These are phyloP conservation scores for Ceratocystis variospora DNA, from an alignment of 2,329 filamentous ascomycete species.

Conservation along the genomic window DNA sequence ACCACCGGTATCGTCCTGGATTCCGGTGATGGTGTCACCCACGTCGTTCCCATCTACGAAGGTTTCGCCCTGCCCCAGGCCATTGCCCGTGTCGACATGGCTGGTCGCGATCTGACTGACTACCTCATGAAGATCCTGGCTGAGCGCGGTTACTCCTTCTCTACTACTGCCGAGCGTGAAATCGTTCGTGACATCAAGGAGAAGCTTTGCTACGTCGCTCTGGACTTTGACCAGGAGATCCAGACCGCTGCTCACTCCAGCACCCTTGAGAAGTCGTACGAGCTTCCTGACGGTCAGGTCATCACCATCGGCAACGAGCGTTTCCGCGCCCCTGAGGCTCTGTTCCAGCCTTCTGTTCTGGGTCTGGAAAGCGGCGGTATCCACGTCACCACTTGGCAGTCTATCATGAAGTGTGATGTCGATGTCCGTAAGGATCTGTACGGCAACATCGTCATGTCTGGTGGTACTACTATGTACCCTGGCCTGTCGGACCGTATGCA, in stretches of 20 bases:
- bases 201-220: constrained; percentile 99
- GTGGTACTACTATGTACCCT: constrained; percentile 99
- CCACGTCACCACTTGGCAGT: constrained; percentile 99
- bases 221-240: constrained; percentile 99
- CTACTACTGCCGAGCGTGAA: constrained; percentile 99
- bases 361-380: constrained; percentile 98
- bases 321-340: constrained; percentile 98
- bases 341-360: constrained; percentile 97
- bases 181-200: constrained; percentile 99
- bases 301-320: constrained; percentile 99
- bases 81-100: constrained; percentile 99
- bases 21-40: constrained; percentile 99
- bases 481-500: constrained; percentile 99
- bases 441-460: constrained; percentile 99
- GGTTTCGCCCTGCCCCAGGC: constrained; percentile 99
- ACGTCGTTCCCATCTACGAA: constrained; percentile 99
- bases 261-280: constrained; percentile 98
- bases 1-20: constrained; percentile 99
- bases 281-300: constrained; percentile 98
- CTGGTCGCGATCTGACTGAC: constrained; percentile 98
- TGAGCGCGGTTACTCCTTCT: constrained; percentile 99
- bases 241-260: constrained; percentile 99
- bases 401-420: constrained; percentile 99
- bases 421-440: constrained; percentile 99
- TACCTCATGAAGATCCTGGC: constrained; percentile 99